Evolutionary conservation across 2,329 filamentous ascomycete species (phyloP).

Genomic region (Botrytis fragariae): DNA sequence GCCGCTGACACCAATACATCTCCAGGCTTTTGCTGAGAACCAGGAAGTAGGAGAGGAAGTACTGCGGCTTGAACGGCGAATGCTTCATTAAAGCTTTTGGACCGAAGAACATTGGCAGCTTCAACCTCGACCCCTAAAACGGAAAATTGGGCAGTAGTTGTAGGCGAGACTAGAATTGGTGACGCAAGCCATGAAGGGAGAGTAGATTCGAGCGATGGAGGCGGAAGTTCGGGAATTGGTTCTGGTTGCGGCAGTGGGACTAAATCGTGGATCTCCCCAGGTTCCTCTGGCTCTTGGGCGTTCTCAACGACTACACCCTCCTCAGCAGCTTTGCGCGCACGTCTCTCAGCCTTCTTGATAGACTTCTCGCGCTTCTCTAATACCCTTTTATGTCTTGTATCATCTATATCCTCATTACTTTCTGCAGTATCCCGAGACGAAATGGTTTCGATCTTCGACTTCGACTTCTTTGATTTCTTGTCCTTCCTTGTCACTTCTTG

Average conservation of each 20-base stretch:
- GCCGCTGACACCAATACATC: constrained; percentile 90
- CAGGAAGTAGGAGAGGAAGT: constrained; percentile 74
- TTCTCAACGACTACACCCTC: constrained; percentile 27
- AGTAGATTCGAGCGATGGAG: constrained; percentile 69
- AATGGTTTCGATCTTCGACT: neutral
- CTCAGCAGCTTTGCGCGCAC: constrained; percentile 39
- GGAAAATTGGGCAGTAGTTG: constrained; percentile 59
- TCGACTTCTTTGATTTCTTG: constrained; percentile 12
- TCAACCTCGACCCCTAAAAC: constrained; percentile 62
- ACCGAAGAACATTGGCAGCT: constrained; percentile 59
- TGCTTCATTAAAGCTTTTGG: constrained; percentile 67
- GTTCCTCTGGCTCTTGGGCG: constrained; percentile 33
- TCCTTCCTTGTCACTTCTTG: constrained; percentile 11
- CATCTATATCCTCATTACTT: constrained; percentile 20
- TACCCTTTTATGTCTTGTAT: constrained; percentile 43
- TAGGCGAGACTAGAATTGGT: constrained; percentile 66
- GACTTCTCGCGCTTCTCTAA: constrained; percentile 57
- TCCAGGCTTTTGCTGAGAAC: constrained; percentile 58
- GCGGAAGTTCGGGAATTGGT: constrained; percentile 54
- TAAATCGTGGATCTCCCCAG: constrained; percentile 63
- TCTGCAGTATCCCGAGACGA: neutral
- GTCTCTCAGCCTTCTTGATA: constrained; percentile 48
- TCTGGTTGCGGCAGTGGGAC: constrained; percentile 79
- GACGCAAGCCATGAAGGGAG: constrained; percentile 78
- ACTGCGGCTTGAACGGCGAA: constrained; percentile 79